Evolutionary conservation across 2,329 filamentous ascomycete genomes (phyloP), one percentile per base, ranked within the genome.

Genomic region (Pseudocercospora macadamiae): DNA sequence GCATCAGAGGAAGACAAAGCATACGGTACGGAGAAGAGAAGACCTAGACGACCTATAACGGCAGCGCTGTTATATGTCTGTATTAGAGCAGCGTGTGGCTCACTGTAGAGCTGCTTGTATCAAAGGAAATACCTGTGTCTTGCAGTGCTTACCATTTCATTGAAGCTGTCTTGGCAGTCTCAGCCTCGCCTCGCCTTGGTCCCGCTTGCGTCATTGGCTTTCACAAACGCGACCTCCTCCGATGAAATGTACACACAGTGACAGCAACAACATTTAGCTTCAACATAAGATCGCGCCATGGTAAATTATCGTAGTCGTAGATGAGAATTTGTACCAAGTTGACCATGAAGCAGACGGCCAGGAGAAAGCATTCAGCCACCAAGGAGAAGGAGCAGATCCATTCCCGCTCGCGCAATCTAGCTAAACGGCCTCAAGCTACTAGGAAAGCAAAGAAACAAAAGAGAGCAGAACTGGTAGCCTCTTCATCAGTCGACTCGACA

Each of bases 51-150:
- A 21, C 23, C 42, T 47, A 18, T 6, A 25, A 23, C 42, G 21
- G 42, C 21, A 47, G 10, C 42, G 23, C 42, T 47, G 42, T 47
- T 28, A 18, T 47, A 47, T 23, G 23, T 47, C 14, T 47, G 42
- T 47, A 47, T 28, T 23, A 47, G 42, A 47, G 19, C 42, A 25
- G 23, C n/a, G 16, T 49, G 47, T 49, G 47, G 26, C 47, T 49
- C 47, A 26, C 47, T 30, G 47, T 26, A 49, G 47, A 49, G 47
- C 26, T 32, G 47, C 47, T 49, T 49, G 47, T 49, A 49, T 49
- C 26, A 49, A 18, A 30, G 28, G 26, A 32, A 34, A 32, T 49
- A 49, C 26, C 47, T 32, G 47, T 47, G 23, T 32, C 28, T 32
- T 32, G 6, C 28, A 32, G n/a, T n/a, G n/a, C n/a, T n/a, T n/a